Conservation (phyloP, 306 rosid species). For the Vigna mungo region DNA sequence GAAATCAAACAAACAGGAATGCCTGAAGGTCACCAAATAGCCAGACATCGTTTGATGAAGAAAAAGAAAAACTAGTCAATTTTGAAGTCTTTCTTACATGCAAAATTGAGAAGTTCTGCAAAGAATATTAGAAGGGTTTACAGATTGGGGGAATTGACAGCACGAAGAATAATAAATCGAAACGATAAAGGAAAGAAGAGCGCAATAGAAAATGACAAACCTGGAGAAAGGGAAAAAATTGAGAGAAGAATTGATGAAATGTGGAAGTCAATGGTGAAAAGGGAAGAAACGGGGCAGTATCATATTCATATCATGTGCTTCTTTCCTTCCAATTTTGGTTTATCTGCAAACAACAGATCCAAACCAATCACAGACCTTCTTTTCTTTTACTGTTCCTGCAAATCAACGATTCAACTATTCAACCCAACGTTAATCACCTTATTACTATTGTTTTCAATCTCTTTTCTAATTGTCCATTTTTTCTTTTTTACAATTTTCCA, state of each 20-base stretch:
- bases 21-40: background rate
- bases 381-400: background rate
- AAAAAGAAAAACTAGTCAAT: background rate
- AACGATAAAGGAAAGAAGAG: background rate
- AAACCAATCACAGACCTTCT: background rate
- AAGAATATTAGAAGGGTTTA: background rate
- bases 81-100: background rate
- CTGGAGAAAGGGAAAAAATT: constrained; percentile 10
- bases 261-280: background rate
- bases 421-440: too few species aligned
- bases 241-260: constrained; percentile 23
- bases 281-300: background rate
- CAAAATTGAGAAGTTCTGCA: background rate
- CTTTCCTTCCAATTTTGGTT: background rate
- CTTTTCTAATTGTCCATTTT: too few species aligned
- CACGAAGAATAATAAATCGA: constrained; percentile 1
- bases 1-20: constrained; percentile 15
- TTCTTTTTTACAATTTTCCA: too few species aligned
- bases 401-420: too few species aligned
- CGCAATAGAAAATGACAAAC: constrained; percentile 27
- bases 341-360: background rate
- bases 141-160: background rate
- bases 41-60: background rate
- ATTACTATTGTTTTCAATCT: too few species aligned
- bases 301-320: background rate